Conservation (phyloP, 1,284 basidiomycete species). For the Hortiboletus rubellus region DNA sequence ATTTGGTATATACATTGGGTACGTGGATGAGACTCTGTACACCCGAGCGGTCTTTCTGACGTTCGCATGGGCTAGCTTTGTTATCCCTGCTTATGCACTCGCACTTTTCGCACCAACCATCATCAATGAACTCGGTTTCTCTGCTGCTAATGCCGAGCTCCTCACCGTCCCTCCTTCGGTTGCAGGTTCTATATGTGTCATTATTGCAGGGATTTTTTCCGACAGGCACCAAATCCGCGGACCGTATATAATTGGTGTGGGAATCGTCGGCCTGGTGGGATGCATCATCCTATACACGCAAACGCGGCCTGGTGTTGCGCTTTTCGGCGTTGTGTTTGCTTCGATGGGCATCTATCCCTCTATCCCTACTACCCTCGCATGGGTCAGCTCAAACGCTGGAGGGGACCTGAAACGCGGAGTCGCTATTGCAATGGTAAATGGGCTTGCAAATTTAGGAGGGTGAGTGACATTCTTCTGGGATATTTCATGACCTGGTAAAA, state of each 20-base stretch:
- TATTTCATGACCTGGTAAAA: not conserved
- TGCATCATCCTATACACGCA: conserved; percentile 45
- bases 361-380: conserved; percentile 53
- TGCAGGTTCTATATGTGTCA: conserved; percentile 39
- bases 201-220: conserved; percentile 41
- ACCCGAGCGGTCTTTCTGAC: not conserved
- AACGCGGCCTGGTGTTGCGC: conserved; percentile 38
- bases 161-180: conserved; percentile 52
- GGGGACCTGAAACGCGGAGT: conserved; percentile 55
- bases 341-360: conserved; percentile 54
- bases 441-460: conserved; percentile 56
- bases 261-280: conserved; percentile 41
- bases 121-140: conserved; percentile 53
- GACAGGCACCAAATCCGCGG: conserved; percentile 45
- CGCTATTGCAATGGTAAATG: conserved; percentile 55
- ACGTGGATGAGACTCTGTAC: conserved; percentile 2
- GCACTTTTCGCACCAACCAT: conserved; percentile 59
- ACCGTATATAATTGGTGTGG: conserved; percentile 41
- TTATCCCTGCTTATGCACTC: conserved; percentile 55
- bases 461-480: conserved; percentile 15
- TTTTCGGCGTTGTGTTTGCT: conserved; percentile 51
- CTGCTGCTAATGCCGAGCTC: conserved; percentile 54
- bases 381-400: conserved; percentile 55
- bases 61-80: conserved; percentile 31
- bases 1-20: conserved; percentile 44